Conservation (phyloP, 73 alveolate species). For the Loxodes magnus region DNA sequence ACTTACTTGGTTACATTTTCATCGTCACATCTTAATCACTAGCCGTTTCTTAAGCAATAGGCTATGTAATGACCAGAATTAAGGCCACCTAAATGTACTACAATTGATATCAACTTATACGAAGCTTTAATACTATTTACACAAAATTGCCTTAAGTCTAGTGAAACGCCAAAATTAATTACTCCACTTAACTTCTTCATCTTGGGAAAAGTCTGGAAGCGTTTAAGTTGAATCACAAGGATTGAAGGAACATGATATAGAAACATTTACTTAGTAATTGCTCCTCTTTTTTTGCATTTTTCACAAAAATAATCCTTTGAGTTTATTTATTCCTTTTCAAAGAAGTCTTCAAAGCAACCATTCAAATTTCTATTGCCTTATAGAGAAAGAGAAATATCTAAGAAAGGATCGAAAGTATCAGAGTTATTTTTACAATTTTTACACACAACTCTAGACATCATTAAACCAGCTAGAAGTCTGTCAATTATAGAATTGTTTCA, state of each 20-base stretch:
- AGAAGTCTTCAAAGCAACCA: background rate
- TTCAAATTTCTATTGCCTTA: background rate
- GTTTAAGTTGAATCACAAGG: background rate
- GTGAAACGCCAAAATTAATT: background rate
- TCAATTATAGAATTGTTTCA: background rate
- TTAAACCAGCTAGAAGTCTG: background rate
- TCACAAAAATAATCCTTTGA: background rate
- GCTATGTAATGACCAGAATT: constrained; percentile 9
- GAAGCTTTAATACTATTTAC: too few relatives aligned
- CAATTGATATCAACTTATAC: background rate
- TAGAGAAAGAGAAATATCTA: background rate
- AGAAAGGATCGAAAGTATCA: background rate
- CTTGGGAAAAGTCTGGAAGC: background rate
- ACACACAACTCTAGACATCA: background rate
- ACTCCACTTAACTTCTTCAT: background rate
- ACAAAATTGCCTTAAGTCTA: background rate
- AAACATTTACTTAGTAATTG: background rate
- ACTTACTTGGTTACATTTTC: background rate
- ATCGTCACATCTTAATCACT: background rate
- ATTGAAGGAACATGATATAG: background rate
- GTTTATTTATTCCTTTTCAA: background rate
- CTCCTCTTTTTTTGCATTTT: background rate
- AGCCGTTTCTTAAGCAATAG: constrained; percentile 1
- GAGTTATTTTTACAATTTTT: background rate
- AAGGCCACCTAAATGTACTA: background rate